Percentiles rank a stretch among this genome's conserved stretches.
Evolutionary conservation across 176 grass and related monocot species (phyloP).

Genomic region (Typha latifolia): DNA sequence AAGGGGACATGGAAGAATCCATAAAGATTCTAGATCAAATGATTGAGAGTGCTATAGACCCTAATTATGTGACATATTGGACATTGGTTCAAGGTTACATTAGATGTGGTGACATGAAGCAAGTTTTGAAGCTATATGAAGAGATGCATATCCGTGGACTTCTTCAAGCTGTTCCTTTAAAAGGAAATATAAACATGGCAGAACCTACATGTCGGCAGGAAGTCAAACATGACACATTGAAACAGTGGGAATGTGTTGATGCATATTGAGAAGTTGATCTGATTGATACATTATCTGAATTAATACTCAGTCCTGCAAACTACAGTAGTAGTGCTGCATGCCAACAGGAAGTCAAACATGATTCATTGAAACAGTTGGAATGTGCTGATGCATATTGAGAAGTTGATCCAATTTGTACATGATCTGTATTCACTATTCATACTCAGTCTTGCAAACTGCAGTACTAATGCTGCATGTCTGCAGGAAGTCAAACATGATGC

Average conservation of each 20-base stretch:
- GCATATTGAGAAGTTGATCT: too few species aligned
- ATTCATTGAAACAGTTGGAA: too few species aligned
- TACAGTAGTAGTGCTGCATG: too few species aligned
- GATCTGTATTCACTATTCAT: too few species aligned
- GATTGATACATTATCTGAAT: too few species aligned
- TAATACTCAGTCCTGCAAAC: background rate
- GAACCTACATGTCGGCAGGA: conserved; percentile 10
- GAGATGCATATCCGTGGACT: conserved; percentile 79
- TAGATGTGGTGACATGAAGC: conserved; percentile 56
- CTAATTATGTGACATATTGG: conserved; percentile 86
- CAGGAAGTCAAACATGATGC: background rate
- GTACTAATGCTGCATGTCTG: background rate
- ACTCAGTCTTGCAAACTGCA: background rate
- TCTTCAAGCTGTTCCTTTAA: conserved; percentile 22
- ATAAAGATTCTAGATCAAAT: conserved; percentile 88
- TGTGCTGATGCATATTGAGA: background rate
- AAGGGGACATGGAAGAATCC: conserved; percentile 89
- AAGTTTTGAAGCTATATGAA: conserved; percentile 69
- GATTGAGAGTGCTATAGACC: conserved; percentile 76
- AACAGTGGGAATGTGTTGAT: conserved; percentile 12
- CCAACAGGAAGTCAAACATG: background rate
- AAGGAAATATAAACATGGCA: conserved; percentile 20
- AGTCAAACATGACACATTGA: background rate
- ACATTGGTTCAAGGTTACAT: conserved; percentile 75
- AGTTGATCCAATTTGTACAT: too few species aligned